Percentiles rank a stretch among this genome's conserved stretches.
Conservation (phyloP, 106 monocot species). For the Vanilla planifolia region DNA sequence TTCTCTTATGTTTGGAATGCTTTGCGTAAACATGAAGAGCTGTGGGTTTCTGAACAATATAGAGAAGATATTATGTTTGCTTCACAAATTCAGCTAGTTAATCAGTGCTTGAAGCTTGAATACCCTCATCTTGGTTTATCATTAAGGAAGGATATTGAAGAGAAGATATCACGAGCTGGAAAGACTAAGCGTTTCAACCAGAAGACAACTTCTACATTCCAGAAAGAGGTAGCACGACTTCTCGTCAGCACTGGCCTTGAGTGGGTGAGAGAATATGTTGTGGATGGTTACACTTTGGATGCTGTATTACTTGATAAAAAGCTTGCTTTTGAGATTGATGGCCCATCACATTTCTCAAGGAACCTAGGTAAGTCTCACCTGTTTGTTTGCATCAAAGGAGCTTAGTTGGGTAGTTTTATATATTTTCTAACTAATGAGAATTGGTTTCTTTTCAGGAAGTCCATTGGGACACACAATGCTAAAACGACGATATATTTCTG, state of each 20-base stretch:
- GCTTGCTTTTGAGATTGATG: slow-evolving; percentile 98
- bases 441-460: slow-evolving; percentile 36
- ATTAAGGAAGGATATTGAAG: slow-evolving; percentile 52
- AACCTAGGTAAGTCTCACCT: slow-evolving; percentile 50
- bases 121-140: slow-evolving; percentile 65
- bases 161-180: slow-evolving; percentile 60
- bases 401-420: neutral
- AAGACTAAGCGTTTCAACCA: slow-evolving; percentile 88
- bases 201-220: slow-evolving; percentile 87
- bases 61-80: slow-evolving; percentile 90
- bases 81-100: slow-evolving; percentile 72
- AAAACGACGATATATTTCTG: slow-evolving; percentile 75
- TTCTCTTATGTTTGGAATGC: slow-evolving; percentile 72
- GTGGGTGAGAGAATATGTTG: slow-evolving; percentile 68
- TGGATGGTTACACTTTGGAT: slow-evolving; percentile 93
- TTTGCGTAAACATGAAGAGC: slow-evolving; percentile 45
- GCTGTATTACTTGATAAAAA: slow-evolving; percentile 64
- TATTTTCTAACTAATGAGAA: neutral
- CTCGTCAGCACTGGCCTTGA: slow-evolving; percentile 82
- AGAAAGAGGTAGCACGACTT: slow-evolving; percentile 87
- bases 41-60: slow-evolving; percentile 66
- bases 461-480: slow-evolving; percentile 86
- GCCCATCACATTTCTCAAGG: slow-evolving; percentile 92
- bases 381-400: neutral
- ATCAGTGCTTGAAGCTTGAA: slow-evolving; percentile 86